Conservation (phyloP, 805 yeast genomes). For the Candida ovalis region DNA sequence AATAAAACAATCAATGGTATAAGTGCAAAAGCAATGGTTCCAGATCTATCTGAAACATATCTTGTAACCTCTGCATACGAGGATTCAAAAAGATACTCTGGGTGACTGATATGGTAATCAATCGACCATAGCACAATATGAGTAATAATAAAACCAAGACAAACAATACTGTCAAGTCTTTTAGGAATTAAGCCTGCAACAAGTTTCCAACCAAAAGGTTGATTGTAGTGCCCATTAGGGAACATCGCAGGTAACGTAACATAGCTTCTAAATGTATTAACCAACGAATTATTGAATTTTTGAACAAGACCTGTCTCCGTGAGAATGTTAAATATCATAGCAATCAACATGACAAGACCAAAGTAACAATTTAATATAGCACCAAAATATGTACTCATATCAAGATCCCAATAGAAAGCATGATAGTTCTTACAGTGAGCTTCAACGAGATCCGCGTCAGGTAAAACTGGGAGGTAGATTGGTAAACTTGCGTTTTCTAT, state of each 20-base stretch:
- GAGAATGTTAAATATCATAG: slow-evolving; percentile 33
- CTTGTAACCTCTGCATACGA: slow-evolving; percentile 32
- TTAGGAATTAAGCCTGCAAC: slow-evolving; percentile 28
- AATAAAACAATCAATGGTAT: slow-evolving; percentile 43
- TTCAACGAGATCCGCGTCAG: slow-evolving; percentile 10
- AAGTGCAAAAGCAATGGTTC: slow-evolving; percentile 35
- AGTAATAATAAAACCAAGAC: slow-evolving; percentile 24
- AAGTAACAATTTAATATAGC: slow-evolving; percentile 37
- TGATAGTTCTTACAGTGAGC: slow-evolving; percentile 9
- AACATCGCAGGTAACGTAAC: slow-evolving; percentile 38
- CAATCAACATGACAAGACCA: slow-evolving; percentile 35
- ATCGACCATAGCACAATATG: slow-evolving; percentile 23
- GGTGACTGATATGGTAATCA: slow-evolving; percentile 13
- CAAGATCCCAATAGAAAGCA: slow-evolving; percentile 21
- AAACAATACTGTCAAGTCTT: slow-evolving; percentile 30
- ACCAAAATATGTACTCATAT: slow-evolving; percentile 31
- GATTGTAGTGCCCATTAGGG: slow-evolving; percentile 20
- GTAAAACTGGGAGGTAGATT: slow-evolving; percentile 14
- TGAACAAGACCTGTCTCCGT: slow-evolving; percentile 25
- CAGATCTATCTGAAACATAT: slow-evolving; percentile 33
- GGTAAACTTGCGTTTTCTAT: not conserved
- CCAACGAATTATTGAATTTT: slow-evolving; percentile 29
- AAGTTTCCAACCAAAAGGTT: slow-evolving; percentile 15
- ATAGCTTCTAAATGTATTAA: slow-evolving; percentile 33
- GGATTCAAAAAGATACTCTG: slow-evolving; percentile 26